These are phyloP conservation scores for Alternaria sp. DNA, from an alignment of 2,329 filamentous ascomycete species.

Conservation along the genomic window DNA sequence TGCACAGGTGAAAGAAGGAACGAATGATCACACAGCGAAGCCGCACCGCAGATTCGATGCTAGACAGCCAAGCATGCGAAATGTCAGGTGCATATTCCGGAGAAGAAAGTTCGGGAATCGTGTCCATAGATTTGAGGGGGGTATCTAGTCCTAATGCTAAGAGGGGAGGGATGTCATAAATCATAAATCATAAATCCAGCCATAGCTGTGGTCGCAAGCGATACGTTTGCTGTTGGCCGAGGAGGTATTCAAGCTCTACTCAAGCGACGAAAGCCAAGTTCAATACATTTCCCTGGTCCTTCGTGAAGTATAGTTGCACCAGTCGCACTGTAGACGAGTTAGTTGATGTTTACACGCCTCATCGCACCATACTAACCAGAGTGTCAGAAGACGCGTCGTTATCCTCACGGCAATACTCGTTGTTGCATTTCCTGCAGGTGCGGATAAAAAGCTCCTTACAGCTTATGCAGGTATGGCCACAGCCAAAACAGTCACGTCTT, in stretches of 20 bases:
- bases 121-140: constrained; percentile 15
- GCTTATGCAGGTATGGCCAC: constrained; percentile 77
- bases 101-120: background rate
- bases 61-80: no score
- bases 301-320: constrained; percentile 48
- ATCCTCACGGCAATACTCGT: constrained; percentile 83
- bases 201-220: background rate
- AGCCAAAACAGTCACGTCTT: constrained; percentile 82
- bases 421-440: constrained; percentile 73
- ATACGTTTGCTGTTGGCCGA: background rate
- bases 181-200: background rate
- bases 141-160: constrained; percentile 21
- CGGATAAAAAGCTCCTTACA: constrained; percentile 77
- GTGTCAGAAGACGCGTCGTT: constrained; percentile 80
- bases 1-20: background rate
- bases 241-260: background rate
- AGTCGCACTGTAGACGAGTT: constrained; percentile 43
- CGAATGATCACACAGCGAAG: background rate
- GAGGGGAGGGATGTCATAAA: constrained; percentile 19
- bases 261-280: background rate
- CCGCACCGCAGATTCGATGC: background rate
- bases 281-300: constrained; percentile 46
- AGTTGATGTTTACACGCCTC: background rate
- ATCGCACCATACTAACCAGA: constrained; percentile 44
- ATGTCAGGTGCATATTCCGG: background rate